Base-by-base conservation (phyloP, 2,329 filamentous ascomycete species). In the Sporothrix mexicana region DNA sequence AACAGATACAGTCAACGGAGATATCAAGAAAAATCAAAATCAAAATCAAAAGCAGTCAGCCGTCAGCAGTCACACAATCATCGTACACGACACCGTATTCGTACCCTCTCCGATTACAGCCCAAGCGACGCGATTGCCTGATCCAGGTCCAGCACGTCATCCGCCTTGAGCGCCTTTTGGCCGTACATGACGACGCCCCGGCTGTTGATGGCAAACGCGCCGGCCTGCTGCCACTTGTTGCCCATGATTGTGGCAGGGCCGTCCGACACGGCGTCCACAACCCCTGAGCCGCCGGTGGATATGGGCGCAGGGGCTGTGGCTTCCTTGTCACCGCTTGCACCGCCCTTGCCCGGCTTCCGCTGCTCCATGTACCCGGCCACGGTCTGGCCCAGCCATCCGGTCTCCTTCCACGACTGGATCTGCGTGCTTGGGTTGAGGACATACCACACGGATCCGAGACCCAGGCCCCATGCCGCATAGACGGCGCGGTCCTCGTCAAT, bases 391-490 rank as follows among this genome's bases (percentile, higher is more conserved):
- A 88, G 79, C 86, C 86, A 88, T 5, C 86, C 85, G 74, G 85
- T 87, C 77, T 87, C 85, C 76, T 84, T 84, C 85, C 85, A 88
- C 7, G 83, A 84, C 72, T 86, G 84, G 53, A 84, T 79, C 79
- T 87, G 86, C 12, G 85, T 86, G 62, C 83, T 81, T 68, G 86
- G 86, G 80, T 88, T 86, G 76, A 88, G 83, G 72, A 87, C 83
- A 77, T 84, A 85, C 85, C 85, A 87, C 67, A 84, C 79, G 66
- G 78, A 82, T 30, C 83, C 84, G 6, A 86, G 78, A 0, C 88
- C 88, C 4, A 90, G 81, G 2, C 88, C 88, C 87, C 87, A 90
- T 12, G 86, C 83, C 2, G 88, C 87, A 76, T 90, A 90, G 49
- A 89, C 77, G 74, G 85, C 83, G 73, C 88, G 84, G 73, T 86